Base-by-base conservation (phyloP, 192 early-diverging fungal genomes). In the Borealophlyctis nickersoniae region DNA sequence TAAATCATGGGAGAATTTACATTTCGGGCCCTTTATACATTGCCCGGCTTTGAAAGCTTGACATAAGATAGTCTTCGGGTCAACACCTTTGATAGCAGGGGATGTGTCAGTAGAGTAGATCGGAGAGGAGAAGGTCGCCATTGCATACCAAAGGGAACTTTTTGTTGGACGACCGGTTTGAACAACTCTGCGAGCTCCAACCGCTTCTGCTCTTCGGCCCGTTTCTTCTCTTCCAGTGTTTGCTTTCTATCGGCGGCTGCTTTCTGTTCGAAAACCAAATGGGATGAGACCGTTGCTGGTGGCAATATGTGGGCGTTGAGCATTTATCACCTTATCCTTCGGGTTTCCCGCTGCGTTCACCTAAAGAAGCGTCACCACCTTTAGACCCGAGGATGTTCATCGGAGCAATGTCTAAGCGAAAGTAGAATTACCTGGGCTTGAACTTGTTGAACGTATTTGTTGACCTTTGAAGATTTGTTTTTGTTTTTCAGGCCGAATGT, bases 401-500 rank as follows among this genome's bases (percentile, higher is more conserved):
- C 74, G 98, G 97, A 56, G 79, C 71, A 70, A 93, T 76, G 27
- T 97, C 93, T 69, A 92, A 89, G 72, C 94, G 81, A 51, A 99
- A 91, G 86, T 91, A 96, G n/a, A n/a, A n/a, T 30, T 30, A 48
- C 92, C 74, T 99, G 97, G 55, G 79, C 71, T 71, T 94, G 77
- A 24, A 98, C 93, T 69, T 93, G 89, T 73, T 95, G 81, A 51
- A 99, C 92, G 86, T 91, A 96, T 56, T 90, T 82, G 2, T 66
- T 31, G 27, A 95, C 93, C 77, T 99, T 99, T 57, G 82, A 82
- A 28, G 92, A 95, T 63, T 92, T 94, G 80, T 98, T 97, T 76
- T 98, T 98, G 83, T 98, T 98, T 71, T 99, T 99, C 49, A 99
- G 81, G 45, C 97, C 94, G 80, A 99, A 97, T 49, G 94, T 97